These are phyloP conservation scores for Apodospora peruviana DNA, from an alignment of 495 filamentous ascomycete genomes.

Conservation along the genomic window DNA sequence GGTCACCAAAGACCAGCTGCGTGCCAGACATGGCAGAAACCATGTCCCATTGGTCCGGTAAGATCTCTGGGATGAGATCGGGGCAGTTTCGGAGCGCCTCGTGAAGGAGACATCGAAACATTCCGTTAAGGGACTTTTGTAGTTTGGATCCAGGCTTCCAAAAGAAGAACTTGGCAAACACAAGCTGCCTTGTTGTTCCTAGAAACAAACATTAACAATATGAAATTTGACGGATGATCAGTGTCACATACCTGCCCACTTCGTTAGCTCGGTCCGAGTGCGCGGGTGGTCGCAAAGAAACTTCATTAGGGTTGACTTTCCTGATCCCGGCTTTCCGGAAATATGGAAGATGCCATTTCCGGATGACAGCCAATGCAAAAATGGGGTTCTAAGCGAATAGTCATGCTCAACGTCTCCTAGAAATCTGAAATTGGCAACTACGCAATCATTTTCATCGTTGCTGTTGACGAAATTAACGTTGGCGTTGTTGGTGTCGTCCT, in stretches of 20 bases:
- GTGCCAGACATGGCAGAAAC: too few species aligned
- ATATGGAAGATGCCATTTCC: slow-evolving; percentile 22
- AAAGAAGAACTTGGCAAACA: slow-evolving; percentile 44
- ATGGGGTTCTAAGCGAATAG: not conserved
- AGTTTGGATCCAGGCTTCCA: slow-evolving; percentile 34
- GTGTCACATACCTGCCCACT: slow-evolving; percentile 20
- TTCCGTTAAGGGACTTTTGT: slow-evolving; percentile 36
- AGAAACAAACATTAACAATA: too few species aligned
- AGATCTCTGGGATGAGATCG: slow-evolving; percentile 17
- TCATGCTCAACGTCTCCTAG: not conserved
- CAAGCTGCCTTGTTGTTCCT: too few species aligned
- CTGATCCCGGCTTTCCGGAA: slow-evolving; percentile 32
- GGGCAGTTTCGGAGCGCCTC: slow-evolving; percentile 24
- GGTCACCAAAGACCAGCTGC: too few species aligned
- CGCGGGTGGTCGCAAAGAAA: not conserved
- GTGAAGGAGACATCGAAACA: slow-evolving; percentile 33
- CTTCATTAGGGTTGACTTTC: slow-evolving; percentile 31
- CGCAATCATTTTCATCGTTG: too few species aligned
- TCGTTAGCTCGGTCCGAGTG: slow-evolving; percentile 3
- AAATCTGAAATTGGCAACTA: too few species aligned
- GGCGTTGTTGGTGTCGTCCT: too few species aligned
- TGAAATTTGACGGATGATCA: too few species aligned
- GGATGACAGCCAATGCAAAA: slow-evolving; percentile 4
- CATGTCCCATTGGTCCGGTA: slow-evolving; percentile 4
- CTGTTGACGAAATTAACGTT: too few species aligned